Base-by-base conservation (phyloP, 495 filamentous ascomycete species). In the Aspergillus affinis region DNA sequence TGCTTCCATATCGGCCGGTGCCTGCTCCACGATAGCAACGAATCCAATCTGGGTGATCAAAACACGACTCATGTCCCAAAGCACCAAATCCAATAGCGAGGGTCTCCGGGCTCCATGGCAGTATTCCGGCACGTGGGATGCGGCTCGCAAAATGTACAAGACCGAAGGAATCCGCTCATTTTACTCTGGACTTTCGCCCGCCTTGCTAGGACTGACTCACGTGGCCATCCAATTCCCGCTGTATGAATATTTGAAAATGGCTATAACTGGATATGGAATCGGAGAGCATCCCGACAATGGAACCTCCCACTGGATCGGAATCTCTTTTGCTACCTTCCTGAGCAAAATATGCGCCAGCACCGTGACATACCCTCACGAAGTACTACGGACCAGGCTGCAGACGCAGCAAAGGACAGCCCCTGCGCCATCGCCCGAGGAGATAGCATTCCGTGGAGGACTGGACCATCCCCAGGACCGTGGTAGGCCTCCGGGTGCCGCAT, bases 11-110 rank as follows among this genome's bases (percentile, higher is more conserved):
- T 85, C 90, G 44, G 94, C 92, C 32, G 94, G 94, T 18, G 91
- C 88, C 56, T 96, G 90, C 71, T 96, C 91, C 56, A 98, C 95
- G 4, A 84, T 98, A 61, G 90, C 84, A 57, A 99, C 94, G n/a
- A 99, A 99, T 73, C 94, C 94, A 0, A 99, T 99, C 59, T 99
- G 94, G 94, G 95, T 99, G 27, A 96, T 99, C 75, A 99, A 99
- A 71, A 99, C 94, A 32, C 84, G 94, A 60, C 82, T 99, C 45
- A 97, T 97, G 93, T 94, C 95, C 4, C 93, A 98, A 67, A 84
- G 80, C 57, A 68, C 76, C 32, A 76, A 68, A 49, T 71, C 79
- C 13, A 75, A 78, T 45, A 73, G 64, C 21, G 82, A 85, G 62
- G 81, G 85, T 69, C 69, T 80, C 61, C 73, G 85, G 72, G 80